Conservation (phyloP, 768 basidiomycete species). For the Grammothele lineata region DNA sequence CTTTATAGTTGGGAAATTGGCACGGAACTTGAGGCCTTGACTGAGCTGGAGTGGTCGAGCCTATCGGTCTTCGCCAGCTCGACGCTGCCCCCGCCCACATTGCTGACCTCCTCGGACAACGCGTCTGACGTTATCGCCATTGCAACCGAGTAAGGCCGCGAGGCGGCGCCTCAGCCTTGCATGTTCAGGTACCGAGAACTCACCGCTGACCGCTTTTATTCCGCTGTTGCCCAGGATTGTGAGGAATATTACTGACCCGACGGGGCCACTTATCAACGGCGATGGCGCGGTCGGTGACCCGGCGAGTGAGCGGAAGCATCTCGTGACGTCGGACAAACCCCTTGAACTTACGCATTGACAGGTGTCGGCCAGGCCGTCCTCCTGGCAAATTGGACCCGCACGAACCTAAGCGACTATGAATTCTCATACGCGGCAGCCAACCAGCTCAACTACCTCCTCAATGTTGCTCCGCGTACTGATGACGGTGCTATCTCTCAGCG, state of each 20-base stretch:
- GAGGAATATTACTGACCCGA: constrained; percentile 28
- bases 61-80: constrained; percentile 45
- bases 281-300: constrained; percentile 59
- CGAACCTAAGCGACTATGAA: constrained; percentile 27
- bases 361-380: constrained; percentile 51
- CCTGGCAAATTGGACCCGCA: constrained; percentile 49
- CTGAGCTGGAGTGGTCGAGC: constrained; percentile 45
- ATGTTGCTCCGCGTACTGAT: constrained; percentile 37
- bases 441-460: constrained; percentile 47
- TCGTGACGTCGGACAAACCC: background rate
- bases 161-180: too few species aligned
- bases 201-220: background rate
- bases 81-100: constrained; percentile 37
- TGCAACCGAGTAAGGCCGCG: constrained; percentile 33
- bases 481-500: constrained; percentile 61
- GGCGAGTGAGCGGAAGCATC: constrained; percentile 36
- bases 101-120: constrained; percentile 25
- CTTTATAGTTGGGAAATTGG: constrained; percentile 56
- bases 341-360: constrained; percentile 13
- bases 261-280: constrained; percentile 39
- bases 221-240: constrained; percentile 36
- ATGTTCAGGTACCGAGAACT: too few species aligned
- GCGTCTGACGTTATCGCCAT: constrained; percentile 40
- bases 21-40: constrained; percentile 51
- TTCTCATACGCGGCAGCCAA: constrained; percentile 40